Evolutionary conservation across 2,329 filamentous ascomycete species (phyloP), one percentile per base, ranked within the genome.

Genomic region (Hypocreales sp.): DNA sequence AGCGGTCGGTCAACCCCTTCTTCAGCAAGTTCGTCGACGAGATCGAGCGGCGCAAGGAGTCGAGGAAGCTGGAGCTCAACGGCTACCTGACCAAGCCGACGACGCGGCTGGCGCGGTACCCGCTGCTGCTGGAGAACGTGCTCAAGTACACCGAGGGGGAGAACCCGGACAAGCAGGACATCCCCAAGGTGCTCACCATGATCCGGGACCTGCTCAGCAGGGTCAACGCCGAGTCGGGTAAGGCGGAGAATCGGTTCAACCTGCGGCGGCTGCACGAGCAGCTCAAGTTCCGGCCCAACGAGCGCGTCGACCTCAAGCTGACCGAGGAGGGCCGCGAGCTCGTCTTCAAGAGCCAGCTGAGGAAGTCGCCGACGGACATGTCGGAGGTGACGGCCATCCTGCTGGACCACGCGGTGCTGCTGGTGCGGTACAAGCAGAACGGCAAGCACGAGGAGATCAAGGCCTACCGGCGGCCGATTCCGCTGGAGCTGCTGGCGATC

Each of bases 31-130:
- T 95, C 41, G 90, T 95, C 15, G 90, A 98, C 38, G 86, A 95
- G 50, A 92, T 92, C 5, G 90, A 98, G 53, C 69, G 90, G 32
- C 71, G 92, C 40, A 94, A 94, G 51, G 90, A 98, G 51, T 95
- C 87, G 5, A 72, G 90, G 37, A 98, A 98, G 55, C 64, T 98
- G 25, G 90, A 98, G 53, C 62, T 98, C 32, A 98, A 98, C 50
- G 90, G 90, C 40, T 98, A 98, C 47, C 63, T 98, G 28, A 98
- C 90, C 7, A 98, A 98, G 53, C 90, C 90, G 1, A 98, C 90
- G 2, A 98, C 90, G 12, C 74, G 90, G 59, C 60, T 98, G 43
- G 90, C 90, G 22, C 73, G 90, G 52, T 98, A 98, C 50, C 90
- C 90, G 4, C 61, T 98, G 20, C 62, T 98, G 9, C 62, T 98